Evolutionary conservation across 305 asterid genomes (phyloP).

Genomic region (Solanum hybrid): DNA sequence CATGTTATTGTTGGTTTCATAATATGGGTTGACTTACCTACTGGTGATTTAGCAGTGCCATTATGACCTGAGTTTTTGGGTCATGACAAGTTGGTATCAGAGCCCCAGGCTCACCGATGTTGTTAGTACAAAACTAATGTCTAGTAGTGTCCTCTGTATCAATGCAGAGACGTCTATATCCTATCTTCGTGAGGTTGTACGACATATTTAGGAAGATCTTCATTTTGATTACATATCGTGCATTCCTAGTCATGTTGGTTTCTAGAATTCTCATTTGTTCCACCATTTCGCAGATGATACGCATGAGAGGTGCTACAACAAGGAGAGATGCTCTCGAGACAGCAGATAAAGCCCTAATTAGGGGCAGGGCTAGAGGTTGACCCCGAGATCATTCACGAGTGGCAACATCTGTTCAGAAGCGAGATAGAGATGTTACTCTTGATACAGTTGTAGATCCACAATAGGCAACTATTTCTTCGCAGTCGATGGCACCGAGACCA

Average conservation of each 20-base stretch:
- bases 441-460: neutral
- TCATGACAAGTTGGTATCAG: neutral
- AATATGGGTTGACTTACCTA: neutral
- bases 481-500: neutral
- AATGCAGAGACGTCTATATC: neutral
- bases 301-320: neutral
- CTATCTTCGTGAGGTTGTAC: neutral
- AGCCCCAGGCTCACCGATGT: neutral
- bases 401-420: neutral
- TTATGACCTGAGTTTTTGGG: neutral
- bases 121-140: neutral
- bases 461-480: neutral
- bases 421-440: neutral
- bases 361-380: neutral
- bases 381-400: neutral
- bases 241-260: neutral
- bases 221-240: neutral
- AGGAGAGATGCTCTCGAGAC: neutral
- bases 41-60: neutral
- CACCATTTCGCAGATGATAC: neutral
- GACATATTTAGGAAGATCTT: neutral
- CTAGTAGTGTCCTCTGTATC: neutral
- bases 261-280: neutral
- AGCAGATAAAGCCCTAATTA: neutral
- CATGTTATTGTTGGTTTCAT: neutral